phyloP scores from a whole-genome alignment of 805 yeast genomes.

The Wickerhamiella spandovensis region DNA sequence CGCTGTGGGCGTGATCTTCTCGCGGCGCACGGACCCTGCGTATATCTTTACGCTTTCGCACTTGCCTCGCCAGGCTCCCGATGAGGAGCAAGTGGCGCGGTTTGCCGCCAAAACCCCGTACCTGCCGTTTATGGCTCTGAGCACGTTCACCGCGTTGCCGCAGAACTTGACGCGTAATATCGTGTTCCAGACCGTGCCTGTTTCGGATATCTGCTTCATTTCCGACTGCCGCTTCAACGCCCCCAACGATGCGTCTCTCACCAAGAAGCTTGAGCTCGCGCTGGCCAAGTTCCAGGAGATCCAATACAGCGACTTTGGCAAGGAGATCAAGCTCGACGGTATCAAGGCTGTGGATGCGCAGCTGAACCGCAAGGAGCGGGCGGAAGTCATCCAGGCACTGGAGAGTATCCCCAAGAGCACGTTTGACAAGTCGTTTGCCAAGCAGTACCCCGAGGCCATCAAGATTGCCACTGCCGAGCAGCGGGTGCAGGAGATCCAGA shows the following conservation, averaged over 20 bases:
- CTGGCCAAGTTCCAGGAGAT: not conserved
- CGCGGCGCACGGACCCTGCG: not conserved
- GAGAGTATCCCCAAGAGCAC: not conserved
- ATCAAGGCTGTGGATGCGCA: constrained; percentile 1
- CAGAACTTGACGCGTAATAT: not conserved
- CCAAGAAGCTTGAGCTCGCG: not conserved
- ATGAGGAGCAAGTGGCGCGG: not conserved
- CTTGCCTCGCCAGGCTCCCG: not conserved
- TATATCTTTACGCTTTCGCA: not conserved
- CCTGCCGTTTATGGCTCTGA: not conserved
- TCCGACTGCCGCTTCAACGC: not conserved
- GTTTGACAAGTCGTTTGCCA: not conserved
- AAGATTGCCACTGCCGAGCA: not conserved
- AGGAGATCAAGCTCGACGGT: not conserved
- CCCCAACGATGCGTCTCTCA: not conserved
- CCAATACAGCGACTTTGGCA: not conserved
- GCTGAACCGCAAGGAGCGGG: not conserved
- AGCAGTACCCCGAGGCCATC: not conserved
- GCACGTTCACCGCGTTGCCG: not conserved
- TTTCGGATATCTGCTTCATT: constrained; percentile 3
- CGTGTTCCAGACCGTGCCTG: not conserved
- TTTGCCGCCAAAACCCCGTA: not conserved
- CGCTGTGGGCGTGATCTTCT: not conserved
- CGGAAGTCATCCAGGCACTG: not conserved
- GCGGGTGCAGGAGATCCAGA: constrained; percentile 11